Evolutionary conservation across 2,329 filamentous ascomycete genomes (phyloP).

Genomic region (Ceratocystis alfenasii): DNA sequence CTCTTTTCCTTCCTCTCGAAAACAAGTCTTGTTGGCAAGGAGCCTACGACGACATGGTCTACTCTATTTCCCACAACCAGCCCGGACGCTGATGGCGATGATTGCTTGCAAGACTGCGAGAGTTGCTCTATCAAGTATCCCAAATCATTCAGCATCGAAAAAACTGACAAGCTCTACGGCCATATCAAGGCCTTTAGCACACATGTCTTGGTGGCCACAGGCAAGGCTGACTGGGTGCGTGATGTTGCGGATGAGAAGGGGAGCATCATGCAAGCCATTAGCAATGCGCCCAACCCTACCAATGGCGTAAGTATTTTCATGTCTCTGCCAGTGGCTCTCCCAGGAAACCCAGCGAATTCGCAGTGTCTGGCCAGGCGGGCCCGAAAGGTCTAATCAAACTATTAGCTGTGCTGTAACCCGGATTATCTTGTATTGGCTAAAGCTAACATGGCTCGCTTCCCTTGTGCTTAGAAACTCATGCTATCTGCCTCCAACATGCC

Average conservation of each 20-base stretch:
- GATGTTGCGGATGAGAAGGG: slow-evolving; percentile 81
- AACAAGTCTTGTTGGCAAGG: slow-evolving; percentile 26
- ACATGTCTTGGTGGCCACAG: slow-evolving; percentile 85
- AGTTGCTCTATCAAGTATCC: slow-evolving; percentile 72
- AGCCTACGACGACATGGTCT: slow-evolving; percentile 25
- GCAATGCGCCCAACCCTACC: slow-evolving; percentile 42
- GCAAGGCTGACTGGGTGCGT: slow-evolving; percentile 86
- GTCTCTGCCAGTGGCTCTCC: background rate
- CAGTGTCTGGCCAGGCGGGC: background rate
- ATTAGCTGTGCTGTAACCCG: background rate
- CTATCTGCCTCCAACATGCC: slow-evolving; percentile 87
- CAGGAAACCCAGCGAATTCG: too few relatives aligned
- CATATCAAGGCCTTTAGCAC: slow-evolving; percentile 77
- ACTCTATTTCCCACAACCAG: slow-evolving; percentile 63
- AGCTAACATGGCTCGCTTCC: background rate
- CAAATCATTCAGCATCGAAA: slow-evolving; percentile 57
- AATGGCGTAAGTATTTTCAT: slow-evolving; percentile 49
- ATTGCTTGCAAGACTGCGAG: slow-evolving; percentile 77
- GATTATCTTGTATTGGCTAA: background rate
- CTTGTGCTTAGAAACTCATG: slow-evolving; percentile 56
- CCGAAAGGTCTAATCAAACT: background rate
- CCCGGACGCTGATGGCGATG: slow-evolving; percentile 70
- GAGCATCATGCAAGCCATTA: slow-evolving; percentile 69
- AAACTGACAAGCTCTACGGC: slow-evolving; percentile 69
- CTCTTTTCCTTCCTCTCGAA: slow-evolving; percentile 33